Conservation (phyloP, 345 rosid species). For the Lagerstroemia speciosa region DNA sequence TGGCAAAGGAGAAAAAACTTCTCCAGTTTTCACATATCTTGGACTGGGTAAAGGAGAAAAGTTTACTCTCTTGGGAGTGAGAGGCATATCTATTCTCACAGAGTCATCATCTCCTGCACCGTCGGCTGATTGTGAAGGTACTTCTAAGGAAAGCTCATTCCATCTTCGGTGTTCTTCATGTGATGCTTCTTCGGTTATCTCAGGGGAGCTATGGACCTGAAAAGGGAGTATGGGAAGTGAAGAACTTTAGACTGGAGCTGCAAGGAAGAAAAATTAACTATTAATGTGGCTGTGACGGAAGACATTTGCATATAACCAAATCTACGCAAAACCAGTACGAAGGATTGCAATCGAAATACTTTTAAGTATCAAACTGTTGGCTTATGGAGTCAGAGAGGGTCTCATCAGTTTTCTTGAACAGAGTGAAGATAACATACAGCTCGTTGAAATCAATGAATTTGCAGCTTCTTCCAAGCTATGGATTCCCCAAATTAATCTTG, state of each 20-base stretch:
- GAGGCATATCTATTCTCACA: slow-evolving; percentile 33
- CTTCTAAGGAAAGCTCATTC: slow-evolving; percentile 32
- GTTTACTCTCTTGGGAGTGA: slow-evolving; percentile 58
- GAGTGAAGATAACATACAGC: neutral
- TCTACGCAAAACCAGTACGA: neutral
- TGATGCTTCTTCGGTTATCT: slow-evolving; percentile 57
- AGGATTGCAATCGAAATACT: neutral
- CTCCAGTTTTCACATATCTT: slow-evolving; percentile 21
- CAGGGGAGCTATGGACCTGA: slow-evolving; percentile 43
- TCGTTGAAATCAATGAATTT: neutral
- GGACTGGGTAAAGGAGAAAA: slow-evolving; percentile 82
- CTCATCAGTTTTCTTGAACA: neutral
- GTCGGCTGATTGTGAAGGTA: slow-evolving; percentile 36
- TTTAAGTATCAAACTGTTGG: neutral
- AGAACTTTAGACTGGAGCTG: neutral
- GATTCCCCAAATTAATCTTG: neutral
- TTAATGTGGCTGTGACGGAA: neutral
- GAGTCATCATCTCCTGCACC: slow-evolving; percentile 35
- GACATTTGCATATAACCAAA: neutral
- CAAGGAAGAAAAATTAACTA: neutral
- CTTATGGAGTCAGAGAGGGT: neutral
- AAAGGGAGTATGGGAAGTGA: slow-evolving; percentile 5
- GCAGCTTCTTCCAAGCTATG: neutral
- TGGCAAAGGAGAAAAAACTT: slow-evolving; percentile 28
- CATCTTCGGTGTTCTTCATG: slow-evolving; percentile 17